Conservation (phyloP, 1,139 yeast species). For the Taiozyma sp. region DNA sequence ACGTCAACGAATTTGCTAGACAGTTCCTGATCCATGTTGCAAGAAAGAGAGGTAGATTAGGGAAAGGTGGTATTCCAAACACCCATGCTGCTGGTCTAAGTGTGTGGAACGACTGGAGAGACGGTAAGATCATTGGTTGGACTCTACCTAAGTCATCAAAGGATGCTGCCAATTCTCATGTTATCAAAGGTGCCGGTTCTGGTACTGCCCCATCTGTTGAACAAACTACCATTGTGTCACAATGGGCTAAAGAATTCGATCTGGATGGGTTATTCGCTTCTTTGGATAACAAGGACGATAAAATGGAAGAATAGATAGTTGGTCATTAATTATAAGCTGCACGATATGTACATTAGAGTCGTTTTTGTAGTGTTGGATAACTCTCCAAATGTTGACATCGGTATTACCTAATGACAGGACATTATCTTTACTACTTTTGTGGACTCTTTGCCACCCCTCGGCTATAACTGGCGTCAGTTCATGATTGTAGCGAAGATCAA, state of each 20-base stretch:
- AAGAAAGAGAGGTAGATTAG: slow-evolving; percentile 85
- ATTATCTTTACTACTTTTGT: no score
- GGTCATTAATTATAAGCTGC: neutral
- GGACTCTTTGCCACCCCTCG: no score
- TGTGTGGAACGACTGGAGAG: slow-evolving; percentile 94
- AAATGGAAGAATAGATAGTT: slow-evolving; percentile 13
- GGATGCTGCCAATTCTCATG: slow-evolving; percentile 30
- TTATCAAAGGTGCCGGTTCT: slow-evolving; percentile 27
- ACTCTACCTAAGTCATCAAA: slow-evolving; percentile 71
- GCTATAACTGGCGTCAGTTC: no score
- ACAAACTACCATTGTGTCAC: slow-evolving; percentile 77
- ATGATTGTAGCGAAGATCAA: no score
- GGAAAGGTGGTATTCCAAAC: slow-evolving; percentile 92
- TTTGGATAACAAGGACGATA: slow-evolving; percentile 25
- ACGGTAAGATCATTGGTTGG: slow-evolving; percentile 93
- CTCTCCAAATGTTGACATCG: no score
- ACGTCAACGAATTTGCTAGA: slow-evolving; percentile 65
- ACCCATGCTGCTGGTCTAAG: slow-evolving; percentile 78
- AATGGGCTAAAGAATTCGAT: slow-evolving; percentile 94
- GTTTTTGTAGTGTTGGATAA: no score
- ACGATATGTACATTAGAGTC: slow-evolving; percentile 3
- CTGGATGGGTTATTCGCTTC: slow-evolving; percentile 68
- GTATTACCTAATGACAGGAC: no score
- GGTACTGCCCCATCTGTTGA: slow-evolving; percentile 44
- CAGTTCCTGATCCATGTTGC: slow-evolving; percentile 91